These are phyloP conservation scores for Rhizomucor pusillus DNA, from an alignment of 371 early-diverging fungal species.

Conservation along the genomic window DNA sequence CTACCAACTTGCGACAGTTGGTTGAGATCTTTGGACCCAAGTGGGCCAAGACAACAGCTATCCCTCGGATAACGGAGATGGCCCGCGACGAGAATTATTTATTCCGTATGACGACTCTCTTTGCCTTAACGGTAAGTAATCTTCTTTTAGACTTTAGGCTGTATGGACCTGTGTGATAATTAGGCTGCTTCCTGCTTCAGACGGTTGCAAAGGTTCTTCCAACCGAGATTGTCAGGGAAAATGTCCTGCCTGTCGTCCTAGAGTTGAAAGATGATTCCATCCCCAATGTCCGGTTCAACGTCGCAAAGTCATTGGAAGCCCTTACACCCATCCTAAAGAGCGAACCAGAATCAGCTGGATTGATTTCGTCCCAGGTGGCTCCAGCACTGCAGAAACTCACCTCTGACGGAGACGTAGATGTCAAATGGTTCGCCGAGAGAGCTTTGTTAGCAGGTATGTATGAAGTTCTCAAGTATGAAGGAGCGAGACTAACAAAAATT, in stretches of 20 bases:
- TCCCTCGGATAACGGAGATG: conserved; percentile 93
- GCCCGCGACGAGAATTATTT: conserved; percentile 87
- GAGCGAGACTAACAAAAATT: no score
- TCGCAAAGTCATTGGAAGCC: conserved; percentile 90
- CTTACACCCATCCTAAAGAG: conserved; percentile 77
- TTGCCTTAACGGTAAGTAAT: conserved; percentile 83
- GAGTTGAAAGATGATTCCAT: conserved; percentile 88
- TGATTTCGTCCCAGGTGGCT: conserved; percentile 69
- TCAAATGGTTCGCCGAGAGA: conserved; percentile 87
- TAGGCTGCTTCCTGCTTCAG: conserved; percentile 26
- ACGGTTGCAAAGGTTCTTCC: conserved; percentile 84
- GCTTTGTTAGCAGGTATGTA: conserved; percentile 64
- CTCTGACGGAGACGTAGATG: conserved; percentile 91
- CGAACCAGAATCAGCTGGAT: conserved; percentile 52
- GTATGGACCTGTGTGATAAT: no score
- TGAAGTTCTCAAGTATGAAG: no score
- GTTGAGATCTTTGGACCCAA: conserved; percentile 97
- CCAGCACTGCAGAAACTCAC: conserved; percentile 79
- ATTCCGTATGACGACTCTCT: conserved; percentile 96
- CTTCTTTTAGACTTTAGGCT: no score
- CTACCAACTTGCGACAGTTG: conserved; percentile 85
- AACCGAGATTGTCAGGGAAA: conserved; percentile 86
- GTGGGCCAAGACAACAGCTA: conserved; percentile 94
- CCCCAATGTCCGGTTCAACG: conserved; percentile 99
- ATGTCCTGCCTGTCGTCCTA: conserved; percentile 84